Conservation (phyloP, 768 basidiomycete genomes). For the Auriculariales sp. region DNA sequence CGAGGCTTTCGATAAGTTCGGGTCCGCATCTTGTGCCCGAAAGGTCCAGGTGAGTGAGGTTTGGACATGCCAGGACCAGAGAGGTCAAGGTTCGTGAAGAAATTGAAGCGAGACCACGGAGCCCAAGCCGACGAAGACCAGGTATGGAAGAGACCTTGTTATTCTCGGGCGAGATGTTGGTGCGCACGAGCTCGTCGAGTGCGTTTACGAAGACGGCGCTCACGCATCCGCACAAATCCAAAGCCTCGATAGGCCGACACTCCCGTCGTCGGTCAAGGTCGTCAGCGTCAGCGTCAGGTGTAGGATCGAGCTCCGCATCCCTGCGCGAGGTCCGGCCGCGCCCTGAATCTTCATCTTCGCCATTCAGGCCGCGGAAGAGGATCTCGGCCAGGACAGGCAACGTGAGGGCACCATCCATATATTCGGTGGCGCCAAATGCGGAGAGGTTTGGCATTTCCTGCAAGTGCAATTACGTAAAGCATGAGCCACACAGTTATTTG, state of each 20-base stretch:
- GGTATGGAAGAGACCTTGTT: slow-evolving; percentile 43
- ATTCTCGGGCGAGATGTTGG: slow-evolving; percentile 26
- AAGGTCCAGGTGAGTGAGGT: slow-evolving; percentile 79
- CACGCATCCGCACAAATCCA: slow-evolving; percentile 92
- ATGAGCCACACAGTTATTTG: no score
- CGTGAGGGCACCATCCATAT: slow-evolving; percentile 90
- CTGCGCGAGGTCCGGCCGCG: slow-evolving; percentile 53
- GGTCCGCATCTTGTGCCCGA: slow-evolving; percentile 76
- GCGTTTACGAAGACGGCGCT: slow-evolving; percentile 80
- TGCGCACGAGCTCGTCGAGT: slow-evolving; percentile 49
- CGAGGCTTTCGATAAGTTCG: slow-evolving; percentile 56
- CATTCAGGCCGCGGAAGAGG: slow-evolving; percentile 73
- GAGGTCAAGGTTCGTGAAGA: slow-evolving; percentile 50
- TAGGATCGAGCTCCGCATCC: slow-evolving; percentile 33
- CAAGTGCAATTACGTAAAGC: no score
- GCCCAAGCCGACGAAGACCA: slow-evolving; percentile 59
- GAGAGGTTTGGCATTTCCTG: slow-evolving; percentile 82
- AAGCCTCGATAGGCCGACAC: slow-evolving; percentile 68
- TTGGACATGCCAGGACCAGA: slow-evolving; percentile 71
- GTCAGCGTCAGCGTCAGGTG: no score
- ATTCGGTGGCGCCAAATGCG: slow-evolving; percentile 92
- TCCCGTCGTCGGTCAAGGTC: slow-evolving; percentile 60
- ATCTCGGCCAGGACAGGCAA: slow-evolving; percentile 77
- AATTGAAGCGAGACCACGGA: slow-evolving; percentile 73
- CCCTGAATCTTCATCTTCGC: not conserved